phyloP scores from a whole-genome alignment of 805 yeast genomes.

The Cyberlindnera maritima region DNA sequence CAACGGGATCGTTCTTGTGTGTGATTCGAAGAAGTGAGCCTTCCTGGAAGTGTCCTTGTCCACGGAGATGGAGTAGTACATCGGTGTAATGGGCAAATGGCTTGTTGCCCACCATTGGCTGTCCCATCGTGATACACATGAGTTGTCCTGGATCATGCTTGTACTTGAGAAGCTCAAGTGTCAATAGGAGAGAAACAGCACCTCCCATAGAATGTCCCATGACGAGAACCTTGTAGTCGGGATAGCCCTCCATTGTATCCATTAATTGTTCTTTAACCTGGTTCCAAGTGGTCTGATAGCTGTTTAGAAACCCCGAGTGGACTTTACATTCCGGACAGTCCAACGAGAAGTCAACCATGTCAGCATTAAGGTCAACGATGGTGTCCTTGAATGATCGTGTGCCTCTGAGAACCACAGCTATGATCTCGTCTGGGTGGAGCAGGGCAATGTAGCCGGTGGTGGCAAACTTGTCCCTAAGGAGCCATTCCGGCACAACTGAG shows the following conservation, averaged over 20 bases:
- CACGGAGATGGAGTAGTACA: constrained; percentile 5
- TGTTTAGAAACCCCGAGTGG: constrained; percentile 24
- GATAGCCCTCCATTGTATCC: not conserved
- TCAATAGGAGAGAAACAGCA: constrained; percentile 22
- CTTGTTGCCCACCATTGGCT: constrained; percentile 27
- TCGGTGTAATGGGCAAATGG: constrained; percentile 18
- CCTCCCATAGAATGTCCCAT: constrained; percentile 32
- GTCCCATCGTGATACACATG: constrained; percentile 25
- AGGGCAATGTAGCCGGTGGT: constrained; percentile 28
- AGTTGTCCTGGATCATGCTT: not conserved
- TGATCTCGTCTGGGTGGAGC: constrained; percentile 8
- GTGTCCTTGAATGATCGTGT: constrained; percentile 29
- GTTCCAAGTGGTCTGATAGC: constrained; percentile 17
- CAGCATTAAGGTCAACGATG: constrained; percentile 25
- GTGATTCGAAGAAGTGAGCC: constrained; percentile 21
- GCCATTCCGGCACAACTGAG: not conserved
- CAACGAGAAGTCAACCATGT: constrained; percentile 20
- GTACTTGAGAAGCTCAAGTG: constrained; percentile 11
- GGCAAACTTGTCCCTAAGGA: constrained; percentile 10
- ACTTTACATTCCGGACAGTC: constrained; percentile 21
- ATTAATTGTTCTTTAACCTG: constrained; percentile 1
- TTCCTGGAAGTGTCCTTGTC: not conserved
- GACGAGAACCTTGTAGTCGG: constrained; percentile 15
- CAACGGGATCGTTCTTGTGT: constrained; percentile 28
- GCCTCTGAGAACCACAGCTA: constrained; percentile 23